Percentiles rank a stretch among this genome's conserved stretches.
These are phyloP conservation scores for Clavulina sp. DNA, from an alignment of 768 basidiomycete species.

Conservation along the genomic window DNA sequence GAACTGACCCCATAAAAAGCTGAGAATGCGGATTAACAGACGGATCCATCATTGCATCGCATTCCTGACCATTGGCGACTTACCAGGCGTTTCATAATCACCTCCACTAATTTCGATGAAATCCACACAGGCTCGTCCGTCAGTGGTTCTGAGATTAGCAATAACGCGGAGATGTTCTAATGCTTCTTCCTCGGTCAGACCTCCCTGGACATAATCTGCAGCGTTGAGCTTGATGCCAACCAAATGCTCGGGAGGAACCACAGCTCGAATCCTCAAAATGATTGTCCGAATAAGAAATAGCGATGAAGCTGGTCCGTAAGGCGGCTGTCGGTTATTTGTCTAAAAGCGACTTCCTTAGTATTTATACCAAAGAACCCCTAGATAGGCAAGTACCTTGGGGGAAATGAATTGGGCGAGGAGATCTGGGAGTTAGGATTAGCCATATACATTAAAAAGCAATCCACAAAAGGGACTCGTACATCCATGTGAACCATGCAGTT, in stretches of 20 bases:
- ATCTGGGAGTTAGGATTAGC: constrained; percentile 27
- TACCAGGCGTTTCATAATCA: constrained; percentile 65
- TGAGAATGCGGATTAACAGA: background rate
- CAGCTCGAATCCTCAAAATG: constrained; percentile 34
- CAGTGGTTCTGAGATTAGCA: too few species aligned
- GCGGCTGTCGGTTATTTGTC: constrained; percentile 45
- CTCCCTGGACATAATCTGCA: constrained; percentile 42
- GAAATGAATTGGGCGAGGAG: constrained; percentile 65
- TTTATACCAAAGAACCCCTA: background rate
- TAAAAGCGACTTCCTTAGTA: background rate
- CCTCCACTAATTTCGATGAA: constrained; percentile 83
- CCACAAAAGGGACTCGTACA: constrained; percentile 40
- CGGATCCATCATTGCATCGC: background rate
- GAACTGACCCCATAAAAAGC: constrained; percentile 15
- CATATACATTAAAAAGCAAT: background rate
- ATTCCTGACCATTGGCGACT: constrained; percentile 7
- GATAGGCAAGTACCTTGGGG: constrained; percentile 33
- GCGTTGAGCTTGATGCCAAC: constrained; percentile 69
- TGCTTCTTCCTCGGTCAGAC: constrained; percentile 23
- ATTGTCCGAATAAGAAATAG: constrained; percentile 30
- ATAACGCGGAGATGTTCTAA: constrained; percentile 44
- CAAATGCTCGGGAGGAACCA: constrained; percentile 40
- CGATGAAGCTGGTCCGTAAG: constrained; percentile 26
- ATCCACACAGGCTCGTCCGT: constrained; percentile 44
- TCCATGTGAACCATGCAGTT: constrained; percentile 75